Evolutionary conservation across 2,329 filamentous ascomycete species (phyloP), one percentile per base, ranked within the genome.

Genomic region (Penicillium sp.): DNA sequence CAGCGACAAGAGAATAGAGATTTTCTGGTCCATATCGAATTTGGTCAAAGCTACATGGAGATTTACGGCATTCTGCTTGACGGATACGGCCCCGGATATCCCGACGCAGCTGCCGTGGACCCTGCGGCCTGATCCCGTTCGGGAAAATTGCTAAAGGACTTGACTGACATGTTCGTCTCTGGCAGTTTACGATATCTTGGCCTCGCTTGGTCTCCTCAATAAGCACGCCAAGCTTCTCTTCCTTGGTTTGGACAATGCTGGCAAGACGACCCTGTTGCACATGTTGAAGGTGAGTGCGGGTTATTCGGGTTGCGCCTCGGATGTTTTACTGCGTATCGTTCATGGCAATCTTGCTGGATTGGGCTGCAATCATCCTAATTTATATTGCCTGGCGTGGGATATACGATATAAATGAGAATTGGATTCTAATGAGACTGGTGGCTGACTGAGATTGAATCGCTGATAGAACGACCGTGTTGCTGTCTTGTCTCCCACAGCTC

Each of bases 141-240:
- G 22, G 31, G 30, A 32, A 26, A 18, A 18, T 42, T 18, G 23
- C 26, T 17, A 12, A 13, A 32, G 2, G 16, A 15, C 11, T 25
- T 41, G 39, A 30, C 45, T 50, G 26, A 47, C 32, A 28, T 32
- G 17, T 18, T 18, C 39, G 37, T 40, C 5, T 39, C 39, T 13
- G 18, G 30, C 65, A 87, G 87, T 94, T 71, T 94, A 86, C 77
- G 86, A 94, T 73, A 73, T 93, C 57, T 80, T 95, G 59, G 85
- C 88, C 59, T 85, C 80, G 51, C 77, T 95, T 48, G 88, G 88
- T 57, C 76, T 95, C 60, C 75, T 90, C 53, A 95, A 95, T 79
- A 95, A 95, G 77, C 86, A 94, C 68, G 88, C 87, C 60, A 95
- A 95, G 78, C 79, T 95, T 43, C 78, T 94, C 42, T 94, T 95